A percentile compares a stretch with the other conserved stretches of the same genome.
Conservation (phyloP, 352 stramenopile species). For the Pythium dissimile region DNA sequence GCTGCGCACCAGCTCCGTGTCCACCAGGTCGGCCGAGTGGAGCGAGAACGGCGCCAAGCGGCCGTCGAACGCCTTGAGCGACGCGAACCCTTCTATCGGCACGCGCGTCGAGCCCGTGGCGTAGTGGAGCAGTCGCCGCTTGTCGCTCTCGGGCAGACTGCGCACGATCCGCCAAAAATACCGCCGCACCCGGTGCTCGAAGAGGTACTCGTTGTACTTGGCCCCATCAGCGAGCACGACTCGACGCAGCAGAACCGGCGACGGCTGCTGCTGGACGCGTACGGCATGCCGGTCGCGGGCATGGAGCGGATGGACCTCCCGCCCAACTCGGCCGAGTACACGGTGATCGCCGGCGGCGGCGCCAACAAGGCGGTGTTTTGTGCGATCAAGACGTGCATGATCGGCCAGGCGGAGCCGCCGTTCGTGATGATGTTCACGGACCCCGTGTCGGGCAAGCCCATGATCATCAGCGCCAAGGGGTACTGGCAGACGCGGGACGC, state of each 20-base stretch:
- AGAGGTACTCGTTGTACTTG: slow-evolving; percentile 9
- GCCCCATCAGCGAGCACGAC: slow-evolving; percentile 2
- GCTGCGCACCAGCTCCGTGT: slow-evolving; percentile 2
- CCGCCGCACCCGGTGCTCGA: not conserved
- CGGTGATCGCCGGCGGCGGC: slow-evolving; percentile 8
- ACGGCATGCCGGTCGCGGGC: slow-evolving; percentile 14
- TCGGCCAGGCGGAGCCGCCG: slow-evolving; percentile 9
- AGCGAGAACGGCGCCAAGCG: slow-evolving; percentile 3
- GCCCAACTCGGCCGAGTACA: not conserved
- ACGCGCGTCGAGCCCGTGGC: slow-evolving; percentile 3
- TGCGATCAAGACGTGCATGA: slow-evolving; percentile 1
- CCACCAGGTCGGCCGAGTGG: slow-evolving; percentile 8
- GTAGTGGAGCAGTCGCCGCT: not conserved
- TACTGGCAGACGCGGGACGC: slow-evolving; percentile 14
- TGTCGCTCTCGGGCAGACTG: not conserved
- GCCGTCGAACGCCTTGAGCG: slow-evolving; percentile 1
- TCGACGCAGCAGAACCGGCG: not conserved
- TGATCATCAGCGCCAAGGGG: not conserved
- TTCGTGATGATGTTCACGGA: slow-evolving; percentile 15
- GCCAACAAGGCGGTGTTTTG: not conserved
- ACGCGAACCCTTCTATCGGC: not conserved
- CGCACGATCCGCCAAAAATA: not conserved
- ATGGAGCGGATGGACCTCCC: not conserved
- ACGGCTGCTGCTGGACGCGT: slow-evolving; percentile 17
- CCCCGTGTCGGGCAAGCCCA: slow-evolving; percentile 3